Conservation (phyloP, 768 basidiomycete genomes). For the Dendrothele bispora region DNA sequence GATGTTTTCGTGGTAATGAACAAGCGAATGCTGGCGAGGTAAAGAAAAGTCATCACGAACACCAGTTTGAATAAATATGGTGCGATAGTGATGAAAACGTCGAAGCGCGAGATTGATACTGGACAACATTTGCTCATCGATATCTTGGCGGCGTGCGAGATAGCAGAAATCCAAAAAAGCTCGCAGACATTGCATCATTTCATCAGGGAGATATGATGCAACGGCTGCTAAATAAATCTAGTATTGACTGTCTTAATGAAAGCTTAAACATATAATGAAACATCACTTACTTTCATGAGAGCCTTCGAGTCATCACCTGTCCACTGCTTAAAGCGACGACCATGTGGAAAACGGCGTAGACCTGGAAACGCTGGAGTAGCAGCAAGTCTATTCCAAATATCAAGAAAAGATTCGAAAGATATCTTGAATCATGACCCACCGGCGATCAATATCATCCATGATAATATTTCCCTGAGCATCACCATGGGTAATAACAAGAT, state of each 20-base stretch:
- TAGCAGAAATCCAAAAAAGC: slow-evolving; percentile 26
- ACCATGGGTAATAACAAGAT: too few relatives aligned
- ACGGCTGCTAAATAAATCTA: slow-evolving; percentile 24
- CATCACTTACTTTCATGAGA: slow-evolving; percentile 19
- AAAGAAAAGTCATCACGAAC: slow-evolving; percentile 8
- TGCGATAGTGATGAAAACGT: slow-evolving; percentile 10
- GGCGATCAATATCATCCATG: too few relatives aligned
- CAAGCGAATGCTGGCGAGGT: slow-evolving; percentile 16
- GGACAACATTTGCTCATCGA: slow-evolving; percentile 8
- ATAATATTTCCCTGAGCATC: too few relatives aligned
- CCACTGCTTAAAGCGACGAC: slow-evolving; percentile 15
- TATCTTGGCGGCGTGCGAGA: slow-evolving; percentile 8
- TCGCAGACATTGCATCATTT: slow-evolving; percentile 13
- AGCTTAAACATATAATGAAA: too few relatives aligned
- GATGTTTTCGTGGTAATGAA: slow-evolving; percentile 13
- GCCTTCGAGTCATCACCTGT: too few relatives aligned
- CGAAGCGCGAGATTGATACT: slow-evolving; percentile 6
- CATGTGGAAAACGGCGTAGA: slow-evolving; percentile 13
- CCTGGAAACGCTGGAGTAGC: slow-evolving; percentile 7
- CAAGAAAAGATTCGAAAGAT: neutral
- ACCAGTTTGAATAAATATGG: slow-evolving; percentile 11
- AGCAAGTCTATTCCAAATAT: slow-evolving; percentile 16
- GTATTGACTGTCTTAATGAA: too few relatives aligned
- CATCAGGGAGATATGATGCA: slow-evolving; percentile 15
- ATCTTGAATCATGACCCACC: too few relatives aligned